Conservation (phyloP, 1,284 basidiomycete genomes). For the Veloporphyrellus conicus region DNA sequence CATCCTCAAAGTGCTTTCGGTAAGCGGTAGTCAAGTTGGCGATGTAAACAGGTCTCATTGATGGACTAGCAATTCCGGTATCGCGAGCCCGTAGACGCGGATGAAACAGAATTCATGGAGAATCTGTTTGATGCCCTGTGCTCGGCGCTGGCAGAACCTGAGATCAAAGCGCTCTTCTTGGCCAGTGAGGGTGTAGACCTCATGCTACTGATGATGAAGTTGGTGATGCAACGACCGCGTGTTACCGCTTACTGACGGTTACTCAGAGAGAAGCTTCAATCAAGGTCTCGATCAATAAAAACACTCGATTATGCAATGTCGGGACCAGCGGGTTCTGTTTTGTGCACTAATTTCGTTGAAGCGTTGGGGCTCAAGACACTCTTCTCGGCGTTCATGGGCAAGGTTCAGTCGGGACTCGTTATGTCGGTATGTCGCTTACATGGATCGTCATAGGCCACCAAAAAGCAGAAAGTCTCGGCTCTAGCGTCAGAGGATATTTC, state of each 20-base stretch:
- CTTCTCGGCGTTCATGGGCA: conserved; percentile 91
- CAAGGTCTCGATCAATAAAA: conserved; percentile 82
- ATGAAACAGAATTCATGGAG: conserved; percentile 97
- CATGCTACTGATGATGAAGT: conserved; percentile 97
- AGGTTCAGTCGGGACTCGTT: conserved; percentile 46
- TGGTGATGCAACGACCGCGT: conserved; percentile 25
- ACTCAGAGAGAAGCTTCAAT: conserved; percentile 74
- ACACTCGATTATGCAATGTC: conserved; percentile 89
- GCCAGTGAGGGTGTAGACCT: conserved; percentile 93
- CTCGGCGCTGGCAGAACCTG: conserved; percentile 69
- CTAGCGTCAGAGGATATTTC: conserved; percentile 78
- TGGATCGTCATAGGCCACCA: conserved; percentile 39
- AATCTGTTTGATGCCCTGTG: conserved; percentile 91
- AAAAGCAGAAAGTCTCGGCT: conserved; percentile 58
- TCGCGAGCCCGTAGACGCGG: conserved; percentile 76
- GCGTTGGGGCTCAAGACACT: conserved; percentile 83
- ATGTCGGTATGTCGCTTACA: conserved; percentile 3
- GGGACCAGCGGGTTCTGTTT: conserved; percentile 64
- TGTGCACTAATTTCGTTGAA: conserved; percentile 88
- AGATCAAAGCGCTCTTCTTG: conserved; percentile 79
- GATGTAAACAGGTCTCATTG: conserved; percentile 16
- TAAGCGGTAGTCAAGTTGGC: conserved; percentile 40
- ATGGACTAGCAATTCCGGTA: conserved; percentile 73
- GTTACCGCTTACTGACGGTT: conserved; percentile 11
- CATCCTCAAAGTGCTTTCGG: conserved; percentile 75